Base-by-base conservation (phyloP, 345 rosid species). In the Acer yangbiense region DNA sequence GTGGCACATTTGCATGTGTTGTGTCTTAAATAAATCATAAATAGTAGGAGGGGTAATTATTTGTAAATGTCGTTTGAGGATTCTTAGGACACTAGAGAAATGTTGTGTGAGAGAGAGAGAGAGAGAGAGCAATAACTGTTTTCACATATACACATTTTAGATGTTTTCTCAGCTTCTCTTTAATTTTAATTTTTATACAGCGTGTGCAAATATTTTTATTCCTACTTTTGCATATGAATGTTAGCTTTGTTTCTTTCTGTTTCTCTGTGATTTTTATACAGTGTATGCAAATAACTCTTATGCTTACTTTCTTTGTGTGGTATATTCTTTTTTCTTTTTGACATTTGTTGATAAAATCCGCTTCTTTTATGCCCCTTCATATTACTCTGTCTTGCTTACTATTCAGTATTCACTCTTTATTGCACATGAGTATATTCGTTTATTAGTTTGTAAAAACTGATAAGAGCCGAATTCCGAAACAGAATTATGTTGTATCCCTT, bases 251-350 rank as follows among this genome's bases (percentile, higher is more conserved):
- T n/a, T 60, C 13, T 43, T 73, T 61, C 46, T 39, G 48, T 21
- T 73, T 39, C 67, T 62, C 27, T 62, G 32, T 73, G 71, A 43
- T 68, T 43, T 68, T 68, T 68, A 9, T 68, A 13, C 41, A 2
- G 8, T 43, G 17, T 2, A 14, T 62, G 25, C 10, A 21, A 60
- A 43, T 61, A 14, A 60, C 12, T 61, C 65, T 63, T 20, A 48
- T 46, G 6, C 21, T 9, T 21, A 5, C 27, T 3, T 32, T 35
- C 18, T 14, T 27, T 29, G 12, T 60, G 64, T 20, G 64, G 63
- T 39, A 52, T 23, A 9, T 54, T 32, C 32, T 21, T 21, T 41
- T 73, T 61, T 58, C 35, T 14, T 21, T 41, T 3, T 44, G 23
- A 44, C 27, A 44, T 27, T 55, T 14, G 3, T 29, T 48, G 60